Evolutionary conservation across 352 stramenopile species (phyloP).

Genomic region (Thraustochytrium striatum): DNA sequence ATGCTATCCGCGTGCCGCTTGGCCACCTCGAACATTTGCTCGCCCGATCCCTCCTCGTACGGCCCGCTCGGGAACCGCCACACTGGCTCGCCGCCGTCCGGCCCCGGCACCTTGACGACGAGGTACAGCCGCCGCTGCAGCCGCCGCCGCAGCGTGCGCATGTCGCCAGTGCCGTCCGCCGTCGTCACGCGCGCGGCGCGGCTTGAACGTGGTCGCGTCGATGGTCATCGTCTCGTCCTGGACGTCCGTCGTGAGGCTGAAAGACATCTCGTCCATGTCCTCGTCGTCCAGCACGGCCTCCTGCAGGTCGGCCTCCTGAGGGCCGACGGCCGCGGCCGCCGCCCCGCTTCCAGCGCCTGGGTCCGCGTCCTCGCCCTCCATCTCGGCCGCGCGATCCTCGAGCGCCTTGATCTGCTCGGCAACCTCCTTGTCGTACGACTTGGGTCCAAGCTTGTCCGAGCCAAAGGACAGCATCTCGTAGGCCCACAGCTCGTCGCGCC

Average conservation of each 20-base stretch:
- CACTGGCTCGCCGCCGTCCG: conserved; percentile 15
- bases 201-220: neutral
- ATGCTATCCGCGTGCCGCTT: neutral
- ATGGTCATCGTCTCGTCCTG: neutral
- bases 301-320: too few species aligned
- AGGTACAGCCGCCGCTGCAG: conserved; percentile 40
- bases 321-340: too few species aligned
- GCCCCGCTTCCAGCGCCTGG: too few species aligned
- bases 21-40: neutral
- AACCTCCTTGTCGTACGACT: neutral
- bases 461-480: conserved; percentile 17
- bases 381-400: too few species aligned
- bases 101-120: conserved; percentile 9
- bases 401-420: neutral
- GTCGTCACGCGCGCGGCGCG: neutral
- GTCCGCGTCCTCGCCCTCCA: too few species aligned
- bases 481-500: conserved; percentile 18
- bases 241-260: neutral
- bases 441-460: conserved; percentile 18
- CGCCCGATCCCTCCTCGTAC: neutral
- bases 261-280: neutral
- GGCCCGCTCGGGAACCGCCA: conserved; percentile 8
- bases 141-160: conserved; percentile 2
- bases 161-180: conserved; percentile 29
- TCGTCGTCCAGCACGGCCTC: neutral